Evolutionary conservation across 2,329 filamentous ascomycete species (phyloP).

Genomic region (Arthrobotrys entomopaga): DNA sequence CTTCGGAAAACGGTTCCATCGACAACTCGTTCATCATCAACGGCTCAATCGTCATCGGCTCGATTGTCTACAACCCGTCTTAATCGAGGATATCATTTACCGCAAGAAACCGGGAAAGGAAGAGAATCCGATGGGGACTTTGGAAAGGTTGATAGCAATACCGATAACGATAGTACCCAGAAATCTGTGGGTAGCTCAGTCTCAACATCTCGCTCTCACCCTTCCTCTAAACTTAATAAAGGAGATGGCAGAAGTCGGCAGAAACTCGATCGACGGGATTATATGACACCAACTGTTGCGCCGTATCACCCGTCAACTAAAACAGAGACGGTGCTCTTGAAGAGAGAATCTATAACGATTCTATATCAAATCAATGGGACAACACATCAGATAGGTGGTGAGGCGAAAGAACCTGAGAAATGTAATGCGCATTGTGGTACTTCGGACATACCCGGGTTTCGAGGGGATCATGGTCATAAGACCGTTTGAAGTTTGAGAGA

Average conservation of each 20-base stretch:
- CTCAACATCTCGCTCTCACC: not conserved
- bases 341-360: constrained; percentile 13
- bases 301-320: not conserved
- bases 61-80: not conserved
- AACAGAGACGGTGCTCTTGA: not conserved
- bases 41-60: not conserved
- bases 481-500: too few relatives aligned
- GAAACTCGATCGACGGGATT: constrained; percentile 2
- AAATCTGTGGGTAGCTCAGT: not conserved
- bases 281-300: not conserved
- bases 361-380: constrained; percentile 7
- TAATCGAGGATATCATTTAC: not conserved
- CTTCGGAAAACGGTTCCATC: not conserved
- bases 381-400: not conserved
- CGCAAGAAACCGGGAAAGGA: not conserved
- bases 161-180: too few relatives aligned
- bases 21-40: not conserved
- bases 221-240: not conserved
- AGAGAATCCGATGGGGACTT: too few relatives aligned
- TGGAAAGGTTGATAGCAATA: too few relatives aligned
- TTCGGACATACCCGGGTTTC: not conserved
- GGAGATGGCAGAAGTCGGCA: not conserved
- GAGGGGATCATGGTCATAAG: not conserved
- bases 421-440: constrained; percentile 7
- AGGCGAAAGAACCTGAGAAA: not conserved